These are phyloP conservation scores for Phytopythium kandeliae DNA, from an alignment of 352 stramenopile species.

Conservation along the genomic window DNA sequence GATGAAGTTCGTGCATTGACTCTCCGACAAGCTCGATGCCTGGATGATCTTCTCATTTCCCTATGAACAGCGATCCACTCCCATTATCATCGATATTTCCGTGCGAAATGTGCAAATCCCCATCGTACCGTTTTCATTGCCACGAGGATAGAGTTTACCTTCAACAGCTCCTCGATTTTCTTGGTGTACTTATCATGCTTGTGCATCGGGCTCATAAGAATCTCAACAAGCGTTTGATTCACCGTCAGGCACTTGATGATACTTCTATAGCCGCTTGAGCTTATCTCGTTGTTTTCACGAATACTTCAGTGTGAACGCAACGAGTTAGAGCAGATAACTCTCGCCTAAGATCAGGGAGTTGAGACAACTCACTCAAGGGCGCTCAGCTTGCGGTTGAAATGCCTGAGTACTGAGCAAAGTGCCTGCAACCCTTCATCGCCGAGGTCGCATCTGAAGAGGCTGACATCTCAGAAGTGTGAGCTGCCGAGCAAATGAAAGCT, in stretches of 20 bases:
- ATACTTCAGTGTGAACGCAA: constrained; percentile 15
- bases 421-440: constrained; percentile 33
- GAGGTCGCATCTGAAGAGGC: constrained; percentile 33
- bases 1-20: constrained; percentile 57
- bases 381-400: constrained; percentile 46
- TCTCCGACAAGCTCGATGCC: constrained; percentile 33
- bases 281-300: constrained; percentile 32
- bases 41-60: constrained; percentile 7
- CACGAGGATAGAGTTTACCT: constrained; percentile 35
- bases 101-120: no score
- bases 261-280: constrained; percentile 34
- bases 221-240: constrained; percentile 30
- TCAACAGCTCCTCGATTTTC: constrained; percentile 25
- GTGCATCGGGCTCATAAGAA: constrained; percentile 20
- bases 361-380: constrained; percentile 22
- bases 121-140: constrained; percentile 19
- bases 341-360: no score
- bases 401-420: constrained; percentile 24
- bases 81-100: neutral
- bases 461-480: constrained; percentile 3
- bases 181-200: constrained; percentile 25
- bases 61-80: neutral
- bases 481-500: neutral
- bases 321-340: neutral
- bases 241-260: constrained; percentile 35